Base-by-base conservation (phyloP, 352 stramenopile species). In the Achlya hypogyna region DNA sequence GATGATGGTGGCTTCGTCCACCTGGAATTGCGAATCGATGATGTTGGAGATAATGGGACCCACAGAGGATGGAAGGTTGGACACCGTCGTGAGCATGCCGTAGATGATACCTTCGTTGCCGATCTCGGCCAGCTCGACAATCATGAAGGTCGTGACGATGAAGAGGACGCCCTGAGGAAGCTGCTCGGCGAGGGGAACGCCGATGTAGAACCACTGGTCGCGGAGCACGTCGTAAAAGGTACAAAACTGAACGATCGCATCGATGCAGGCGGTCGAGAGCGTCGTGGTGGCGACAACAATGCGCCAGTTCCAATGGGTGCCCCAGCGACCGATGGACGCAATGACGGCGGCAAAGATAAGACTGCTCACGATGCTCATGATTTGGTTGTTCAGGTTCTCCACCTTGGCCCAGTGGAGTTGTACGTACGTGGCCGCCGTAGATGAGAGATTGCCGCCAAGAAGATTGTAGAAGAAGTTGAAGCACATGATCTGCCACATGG, bases 401-500 rank as follows among this genome's bases (percentile, higher is more conserved):
- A 89, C 71, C 14, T 72, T 22, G 2, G 80, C 75, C 84, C 82
- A 91, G 28, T 78, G 81, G 6, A 72, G 74, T 52, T 85, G 74
- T 49, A 93, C 82, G 3, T 72, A 75, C 4, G 76, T 29, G 5
- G 60, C 70, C 22, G 79, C 81, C 5, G 68, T 81, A 9, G 45
- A 53, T 9, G 27, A 51, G 29, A 73, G 35, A n/a, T n/a, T n/a
- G 77, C 84, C 28, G 72, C 63, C 34, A 31, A 93, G 82, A 23
- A 71, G 75, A 3, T 74, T 74, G 6, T 87, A 49, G 16, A 43
- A n/a, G 22, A 91, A 71, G 43, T 82, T 69, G 51, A 90, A 93
- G 34, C 81, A 68, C 25, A 93, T 53, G n/a, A 91, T 68, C 42
- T 89, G 83, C 80, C 81, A 93, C 73, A 89, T 78, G 1, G 72